These are phyloP conservation scores for Cercospora sp. DNA, from an alignment of 2,329 filamentous ascomycete species.

Conservation along the genomic window DNA sequence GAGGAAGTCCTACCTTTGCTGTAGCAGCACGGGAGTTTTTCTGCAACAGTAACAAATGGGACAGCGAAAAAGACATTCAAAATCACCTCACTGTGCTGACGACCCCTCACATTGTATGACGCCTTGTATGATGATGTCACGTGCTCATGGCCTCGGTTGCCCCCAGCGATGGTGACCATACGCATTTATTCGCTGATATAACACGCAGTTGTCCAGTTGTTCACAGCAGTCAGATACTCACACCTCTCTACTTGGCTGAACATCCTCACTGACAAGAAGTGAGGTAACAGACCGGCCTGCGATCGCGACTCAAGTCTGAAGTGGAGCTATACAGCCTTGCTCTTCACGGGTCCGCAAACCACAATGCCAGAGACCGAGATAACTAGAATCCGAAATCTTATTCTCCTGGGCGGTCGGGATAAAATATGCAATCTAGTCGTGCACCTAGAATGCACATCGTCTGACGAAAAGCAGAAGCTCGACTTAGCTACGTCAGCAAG, in stretches of 20 bases:
- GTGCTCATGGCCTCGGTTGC: background rate
- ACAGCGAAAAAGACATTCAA: slow-evolving; percentile 3
- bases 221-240: background rate
- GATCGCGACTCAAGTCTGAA: background rate
- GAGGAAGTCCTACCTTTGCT: slow-evolving; percentile 7
- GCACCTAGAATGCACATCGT: background rate
- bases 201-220: background rate
- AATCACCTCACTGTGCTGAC: slow-evolving; percentile 21
- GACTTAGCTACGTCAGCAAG: background rate
- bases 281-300: background rate
- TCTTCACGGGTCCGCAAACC: background rate
- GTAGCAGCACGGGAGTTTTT: background rate
- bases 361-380: background rate
- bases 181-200: background rate
- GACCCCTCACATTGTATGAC: background rate
- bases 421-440: background rate
- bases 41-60: slow-evolving; percentile 3
- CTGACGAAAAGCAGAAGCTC: background rate
- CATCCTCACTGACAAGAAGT: background rate
- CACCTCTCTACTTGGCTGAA: background rate
- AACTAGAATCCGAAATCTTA: background rate
- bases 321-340: background rate
- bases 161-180: background rate
- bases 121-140: background rate
- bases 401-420: background rate